Conservation (phyloP, 257 asterid species). For the Avicennia marina region DNA sequence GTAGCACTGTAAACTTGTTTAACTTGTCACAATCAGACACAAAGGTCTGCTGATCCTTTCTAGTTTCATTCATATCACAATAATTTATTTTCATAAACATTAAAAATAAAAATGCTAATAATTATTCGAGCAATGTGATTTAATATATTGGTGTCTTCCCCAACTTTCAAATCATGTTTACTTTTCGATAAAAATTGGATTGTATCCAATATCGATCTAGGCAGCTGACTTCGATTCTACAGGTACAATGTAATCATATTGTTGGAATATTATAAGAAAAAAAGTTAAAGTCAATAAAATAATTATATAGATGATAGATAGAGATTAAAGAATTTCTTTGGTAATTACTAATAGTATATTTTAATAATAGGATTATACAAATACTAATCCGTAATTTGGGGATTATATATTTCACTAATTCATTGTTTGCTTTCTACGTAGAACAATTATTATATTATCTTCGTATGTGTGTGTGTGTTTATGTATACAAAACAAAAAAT, state of each 20-base stretch:
- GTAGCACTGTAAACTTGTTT: neutral
- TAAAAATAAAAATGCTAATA: neutral
- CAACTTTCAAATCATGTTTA: neutral
- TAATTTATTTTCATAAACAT: neutral
- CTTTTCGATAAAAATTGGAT: neutral
- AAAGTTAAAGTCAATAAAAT: neutral
- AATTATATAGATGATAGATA: neutral
- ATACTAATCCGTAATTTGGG: neutral
- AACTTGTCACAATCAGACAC: neutral
- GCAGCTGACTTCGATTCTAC: conserved; percentile 5
- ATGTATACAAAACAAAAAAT: conserved; percentile 1
- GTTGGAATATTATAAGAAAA: conserved; percentile 1
- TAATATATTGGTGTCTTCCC: neutral
- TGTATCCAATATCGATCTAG: too few species aligned
- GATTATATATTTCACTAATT: conserved; percentile 4
- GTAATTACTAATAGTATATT: neutral
- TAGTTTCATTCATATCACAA: neutral
- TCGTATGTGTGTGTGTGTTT: too few species aligned
- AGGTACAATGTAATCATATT: neutral
- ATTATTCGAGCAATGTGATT: neutral
- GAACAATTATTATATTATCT: too few species aligned
- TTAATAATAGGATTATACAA: neutral
- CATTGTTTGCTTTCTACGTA: neutral
- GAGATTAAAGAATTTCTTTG: neutral
- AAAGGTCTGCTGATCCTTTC: neutral